Conservation (phyloP, 73 alveolate genomes). For the Stentor roeselii region DNA sequence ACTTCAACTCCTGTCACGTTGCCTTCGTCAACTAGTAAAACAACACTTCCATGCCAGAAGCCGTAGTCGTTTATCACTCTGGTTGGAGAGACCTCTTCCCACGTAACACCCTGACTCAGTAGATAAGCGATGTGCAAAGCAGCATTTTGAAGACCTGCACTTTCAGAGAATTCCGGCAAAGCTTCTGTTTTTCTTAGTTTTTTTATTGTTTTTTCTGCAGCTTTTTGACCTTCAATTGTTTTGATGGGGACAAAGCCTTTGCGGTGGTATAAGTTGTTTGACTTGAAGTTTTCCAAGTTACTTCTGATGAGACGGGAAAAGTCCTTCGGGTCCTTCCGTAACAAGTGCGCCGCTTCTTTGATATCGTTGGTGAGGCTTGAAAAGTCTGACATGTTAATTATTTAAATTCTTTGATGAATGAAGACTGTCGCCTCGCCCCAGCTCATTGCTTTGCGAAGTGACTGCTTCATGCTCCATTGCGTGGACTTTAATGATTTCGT, state of each 20-base stretch:
- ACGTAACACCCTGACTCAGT: not conserved
- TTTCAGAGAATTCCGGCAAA: not conserved
- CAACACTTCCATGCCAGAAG: not conserved
- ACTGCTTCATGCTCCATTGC: conserved; percentile 18
- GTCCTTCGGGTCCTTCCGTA: not conserved
- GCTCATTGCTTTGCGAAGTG: conserved; percentile 14
- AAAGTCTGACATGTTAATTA: too few relatives aligned
- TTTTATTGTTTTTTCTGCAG: not conserved
- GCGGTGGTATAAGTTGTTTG: not conserved
- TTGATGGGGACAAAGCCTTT: conserved; percentile 12
- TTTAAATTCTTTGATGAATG: conserved; percentile 24
- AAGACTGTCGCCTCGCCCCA: conserved; percentile 34
- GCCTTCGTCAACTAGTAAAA: not conserved
- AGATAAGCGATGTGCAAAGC: not conserved
- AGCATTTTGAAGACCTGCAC: not conserved
- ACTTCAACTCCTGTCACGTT: conserved; percentile 5
- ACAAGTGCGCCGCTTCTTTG: too few relatives aligned
- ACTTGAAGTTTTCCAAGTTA: not conserved
- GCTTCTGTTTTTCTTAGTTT: not conserved
- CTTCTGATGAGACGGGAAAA: not conserved
- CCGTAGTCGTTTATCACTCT: not conserved
- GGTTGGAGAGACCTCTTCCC: not conserved
- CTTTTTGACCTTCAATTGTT: not conserved
- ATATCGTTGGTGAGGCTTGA: too few relatives aligned
- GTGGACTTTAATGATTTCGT: conserved; percentile 1